These are phyloP conservation scores for Paralagenidium karlingii DNA, from an alignment of 352 stramenopile genomes.

Conservation along the genomic window DNA sequence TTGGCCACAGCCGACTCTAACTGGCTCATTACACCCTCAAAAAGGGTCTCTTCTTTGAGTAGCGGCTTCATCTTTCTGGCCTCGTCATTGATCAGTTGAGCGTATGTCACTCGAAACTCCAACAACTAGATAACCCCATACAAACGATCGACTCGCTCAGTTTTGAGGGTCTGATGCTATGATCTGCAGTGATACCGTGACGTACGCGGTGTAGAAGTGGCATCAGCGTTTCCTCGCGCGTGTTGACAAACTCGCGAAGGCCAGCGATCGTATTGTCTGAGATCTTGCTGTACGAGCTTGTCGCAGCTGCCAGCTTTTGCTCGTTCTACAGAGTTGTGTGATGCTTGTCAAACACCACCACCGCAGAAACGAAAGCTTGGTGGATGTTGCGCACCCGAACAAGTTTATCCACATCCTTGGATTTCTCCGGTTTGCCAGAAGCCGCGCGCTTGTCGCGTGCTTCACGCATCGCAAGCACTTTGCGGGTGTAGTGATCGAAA, in stretches of 20 bases:
- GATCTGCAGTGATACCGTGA: no score
- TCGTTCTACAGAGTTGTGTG: slow-evolving; percentile 28
- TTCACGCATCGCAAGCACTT: slow-evolving; percentile 50
- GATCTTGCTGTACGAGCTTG: slow-evolving; percentile 46
- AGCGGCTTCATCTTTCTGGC: slow-evolving; percentile 36
- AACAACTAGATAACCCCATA: slow-evolving; percentile 14
- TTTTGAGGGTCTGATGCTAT: not conserved
- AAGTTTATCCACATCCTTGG: slow-evolving; percentile 64
- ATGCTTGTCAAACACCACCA: not conserved
- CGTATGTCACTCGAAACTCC: slow-evolving; percentile 53
- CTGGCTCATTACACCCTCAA: slow-evolving; percentile 22
- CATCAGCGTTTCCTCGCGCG: slow-evolving; percentile 40
- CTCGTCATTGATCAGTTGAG: slow-evolving; percentile 30
- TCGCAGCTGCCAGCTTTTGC: slow-evolving; percentile 55
- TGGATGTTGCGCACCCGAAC: slow-evolving; percentile 29
- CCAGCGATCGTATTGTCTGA: slow-evolving; percentile 46
- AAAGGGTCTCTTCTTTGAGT: slow-evolving; percentile 20
- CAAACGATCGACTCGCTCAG: not conserved
- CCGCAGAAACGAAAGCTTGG: not conserved
- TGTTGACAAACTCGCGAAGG: slow-evolving; percentile 43
- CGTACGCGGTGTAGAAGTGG: slow-evolving; percentile 45
- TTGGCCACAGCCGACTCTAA: slow-evolving; percentile 24
- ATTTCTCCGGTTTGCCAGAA: slow-evolving; percentile 42
- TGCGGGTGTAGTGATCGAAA: slow-evolving; percentile 74
- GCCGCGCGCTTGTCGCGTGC: slow-evolving; percentile 38